phyloP scores from a whole-genome alignment of 148 eudicot species.

The Tetragonia tetragonoides region DNA sequence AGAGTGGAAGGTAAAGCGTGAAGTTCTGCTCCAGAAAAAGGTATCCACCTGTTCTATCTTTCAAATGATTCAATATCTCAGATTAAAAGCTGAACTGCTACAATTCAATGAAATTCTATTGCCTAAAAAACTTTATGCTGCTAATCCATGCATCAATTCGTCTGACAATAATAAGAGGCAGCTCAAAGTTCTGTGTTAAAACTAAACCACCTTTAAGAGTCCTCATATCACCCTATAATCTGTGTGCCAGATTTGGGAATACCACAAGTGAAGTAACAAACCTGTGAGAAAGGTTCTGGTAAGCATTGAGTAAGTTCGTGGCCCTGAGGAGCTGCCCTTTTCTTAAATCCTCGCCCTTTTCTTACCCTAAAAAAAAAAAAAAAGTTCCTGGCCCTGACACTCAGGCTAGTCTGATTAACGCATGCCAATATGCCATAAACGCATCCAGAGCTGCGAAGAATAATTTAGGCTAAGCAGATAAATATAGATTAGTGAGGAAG shows the following conservation, averaged over 20 bases:
- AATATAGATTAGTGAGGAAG: neutral
- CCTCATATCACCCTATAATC: neutral
- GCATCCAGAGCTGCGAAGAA: neutral
- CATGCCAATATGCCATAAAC: neutral
- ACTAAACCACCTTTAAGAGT: neutral
- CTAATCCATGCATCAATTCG: neutral
- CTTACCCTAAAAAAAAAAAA: too few species aligned
- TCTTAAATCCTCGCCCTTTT: too few species aligned
- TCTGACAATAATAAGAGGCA: neutral
- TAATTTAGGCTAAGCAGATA: neutral
- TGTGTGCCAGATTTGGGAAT: too few species aligned
- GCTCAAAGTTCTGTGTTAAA: neutral
- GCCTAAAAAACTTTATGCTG: neutral
- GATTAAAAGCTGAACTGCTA: neutral
- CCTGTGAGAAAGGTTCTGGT: too few species aligned
- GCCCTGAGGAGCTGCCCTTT: too few species aligned
- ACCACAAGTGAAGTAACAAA: too few species aligned
- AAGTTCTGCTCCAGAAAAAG: slow-evolving; percentile 71
- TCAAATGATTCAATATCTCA: neutral
- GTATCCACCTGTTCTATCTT: slow-evolving; percentile 29
- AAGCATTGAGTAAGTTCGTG: too few species aligned
- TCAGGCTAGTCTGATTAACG: neutral
- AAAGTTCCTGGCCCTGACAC: too few species aligned
- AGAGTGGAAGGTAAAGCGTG: slow-evolving; percentile 93
- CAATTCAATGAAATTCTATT: neutral